Evolutionary conservation across 352 stramenopile species (phyloP).

Genomic region (Phytophthora ramorum): DNA sequence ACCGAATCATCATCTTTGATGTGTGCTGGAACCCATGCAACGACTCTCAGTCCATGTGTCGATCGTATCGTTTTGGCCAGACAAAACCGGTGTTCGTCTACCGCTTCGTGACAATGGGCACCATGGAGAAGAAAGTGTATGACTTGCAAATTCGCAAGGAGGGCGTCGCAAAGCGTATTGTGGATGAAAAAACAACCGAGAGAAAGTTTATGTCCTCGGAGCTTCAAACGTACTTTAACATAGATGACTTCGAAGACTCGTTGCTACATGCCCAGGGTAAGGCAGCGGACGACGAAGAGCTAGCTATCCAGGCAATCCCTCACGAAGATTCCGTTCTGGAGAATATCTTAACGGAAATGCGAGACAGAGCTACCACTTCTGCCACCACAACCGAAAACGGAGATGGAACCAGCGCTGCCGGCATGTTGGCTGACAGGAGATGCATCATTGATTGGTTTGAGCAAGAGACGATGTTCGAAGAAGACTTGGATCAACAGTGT

Average conservation of each 20-base stretch:
- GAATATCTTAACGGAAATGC: slow-evolving; percentile 57
- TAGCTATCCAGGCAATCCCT: slow-evolving; percentile 37
- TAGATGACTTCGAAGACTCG: slow-evolving; percentile 82
- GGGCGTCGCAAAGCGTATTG: slow-evolving; percentile 88
- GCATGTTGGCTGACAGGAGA: slow-evolving; percentile 24
- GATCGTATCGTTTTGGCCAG: slow-evolving; percentile 93
- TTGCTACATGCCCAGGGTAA: slow-evolving; percentile 53
- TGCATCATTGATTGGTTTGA: slow-evolving; percentile 89
- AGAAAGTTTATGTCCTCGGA: slow-evolving; percentile 85
- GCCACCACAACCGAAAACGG: slow-evolving; percentile 1
- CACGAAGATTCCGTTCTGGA: slow-evolving; percentile 62
- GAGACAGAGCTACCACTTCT: slow-evolving; percentile 21
- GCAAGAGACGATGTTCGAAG: slow-evolving; percentile 92
- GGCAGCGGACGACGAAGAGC: slow-evolving; percentile 23
- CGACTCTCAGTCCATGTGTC: slow-evolving; percentile 93
- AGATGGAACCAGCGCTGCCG: slow-evolving; percentile 20
- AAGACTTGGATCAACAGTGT: slow-evolving; percentile 85
- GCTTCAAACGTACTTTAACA: slow-evolving; percentile 85
- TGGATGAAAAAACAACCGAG: slow-evolving; percentile 87
- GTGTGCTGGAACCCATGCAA: slow-evolving; percentile 94
- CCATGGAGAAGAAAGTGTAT: slow-evolving; percentile 95
- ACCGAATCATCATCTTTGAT: slow-evolving; percentile 93
- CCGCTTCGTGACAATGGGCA: slow-evolving; percentile 90
- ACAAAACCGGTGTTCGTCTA: slow-evolving; percentile 94
- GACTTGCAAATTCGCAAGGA: slow-evolving; percentile 92